Percentiles rank a stretch among this genome's conserved stretches.
Conservation (phyloP, 371 early-diverging fungal genomes). For the Blakeslea trispora region DNA sequence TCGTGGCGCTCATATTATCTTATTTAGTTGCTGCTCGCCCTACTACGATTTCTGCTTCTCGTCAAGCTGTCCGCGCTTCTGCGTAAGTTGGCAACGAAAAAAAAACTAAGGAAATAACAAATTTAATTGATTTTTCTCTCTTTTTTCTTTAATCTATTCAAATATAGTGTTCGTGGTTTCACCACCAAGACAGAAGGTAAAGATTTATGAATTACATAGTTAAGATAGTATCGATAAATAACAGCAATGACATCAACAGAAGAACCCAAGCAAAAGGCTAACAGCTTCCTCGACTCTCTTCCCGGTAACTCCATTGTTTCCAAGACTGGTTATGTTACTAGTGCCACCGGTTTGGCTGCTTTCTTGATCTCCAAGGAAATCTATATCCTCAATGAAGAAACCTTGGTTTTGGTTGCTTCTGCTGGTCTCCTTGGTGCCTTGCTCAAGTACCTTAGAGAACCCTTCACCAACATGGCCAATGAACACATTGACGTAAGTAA, state of each 20-base stretch:
- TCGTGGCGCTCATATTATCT: too few relatives aligned
- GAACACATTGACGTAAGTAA: constrained; percentile 70
- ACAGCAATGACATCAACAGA: constrained; percentile 12
- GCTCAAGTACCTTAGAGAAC: constrained; percentile 80
- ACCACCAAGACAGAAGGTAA: constrained; percentile 38
- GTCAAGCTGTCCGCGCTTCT: constrained; percentile 43
- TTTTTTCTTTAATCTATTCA: background rate
- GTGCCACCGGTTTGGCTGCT: constrained; percentile 83
- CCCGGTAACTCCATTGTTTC: constrained; percentile 89
- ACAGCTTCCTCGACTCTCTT: constrained; percentile 86
- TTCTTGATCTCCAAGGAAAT: constrained; percentile 94
- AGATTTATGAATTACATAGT: background rate
- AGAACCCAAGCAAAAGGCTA: constrained; percentile 74
- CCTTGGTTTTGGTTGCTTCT: constrained; percentile 77
- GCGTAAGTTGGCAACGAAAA: too few relatives aligned
- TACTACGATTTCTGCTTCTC: constrained; percentile 37
- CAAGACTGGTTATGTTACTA: constrained; percentile 89
- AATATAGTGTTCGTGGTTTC: constrained; percentile 42
- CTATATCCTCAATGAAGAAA: constrained; percentile 94
- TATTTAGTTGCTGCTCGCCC: constrained; percentile 47
- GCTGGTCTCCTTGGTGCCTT: constrained; percentile 77
- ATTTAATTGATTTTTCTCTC: too few relatives aligned
- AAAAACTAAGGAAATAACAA: too few relatives aligned
- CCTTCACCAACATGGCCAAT: constrained; percentile 86
- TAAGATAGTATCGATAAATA: background rate